Evolutionary conservation across 2,329 filamentous ascomycete species (phyloP).

Genomic region (Lachnellula subtilissima): DNA sequence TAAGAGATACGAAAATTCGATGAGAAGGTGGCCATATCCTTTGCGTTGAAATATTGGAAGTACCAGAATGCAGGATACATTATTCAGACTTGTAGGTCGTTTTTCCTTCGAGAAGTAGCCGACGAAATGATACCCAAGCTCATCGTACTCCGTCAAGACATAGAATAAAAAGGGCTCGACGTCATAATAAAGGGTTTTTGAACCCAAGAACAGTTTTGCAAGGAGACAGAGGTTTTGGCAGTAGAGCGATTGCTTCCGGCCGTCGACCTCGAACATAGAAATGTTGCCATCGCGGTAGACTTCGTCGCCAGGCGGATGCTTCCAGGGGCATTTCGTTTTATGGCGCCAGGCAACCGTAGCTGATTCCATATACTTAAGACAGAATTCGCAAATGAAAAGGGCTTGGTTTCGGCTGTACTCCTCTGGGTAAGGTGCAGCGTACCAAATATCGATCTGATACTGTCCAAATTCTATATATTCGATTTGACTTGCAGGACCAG

Average conservation of each 20-base stretch:
- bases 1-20: constrained; percentile 96
- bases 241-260: constrained; percentile 95
- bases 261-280: constrained; percentile 96
- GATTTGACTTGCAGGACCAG: constrained; percentile 90
- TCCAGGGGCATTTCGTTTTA: constrained; percentile 93
- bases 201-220: constrained; percentile 95
- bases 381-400: constrained; percentile 99
- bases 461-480: constrained; percentile 98
- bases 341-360: constrained; percentile 98
- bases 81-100: constrained; percentile 87
- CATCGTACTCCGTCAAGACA: constrained; percentile 90
- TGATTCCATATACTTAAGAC: constrained; percentile 98
- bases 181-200: constrained; percentile 97
- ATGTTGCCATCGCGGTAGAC: constrained; percentile 90
- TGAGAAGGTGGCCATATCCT: constrained; percentile 92
- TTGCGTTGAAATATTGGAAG: constrained; percentile 95
- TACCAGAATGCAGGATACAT: constrained; percentile 95
- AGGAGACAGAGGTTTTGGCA: constrained; percentile 96
- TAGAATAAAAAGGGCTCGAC: constrained; percentile 97
- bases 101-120: constrained; percentile 99
- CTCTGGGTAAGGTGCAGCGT: constrained; percentile 94
- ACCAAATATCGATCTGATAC: constrained; percentile 98
- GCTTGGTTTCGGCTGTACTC: constrained; percentile 96
- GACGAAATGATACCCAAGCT: constrained; percentile 89
- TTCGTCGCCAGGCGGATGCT: constrained; percentile 95